Base-by-base conservation (phyloP, 2,329 filamentous ascomycete species). In the Dendryphion nanum region DNA sequence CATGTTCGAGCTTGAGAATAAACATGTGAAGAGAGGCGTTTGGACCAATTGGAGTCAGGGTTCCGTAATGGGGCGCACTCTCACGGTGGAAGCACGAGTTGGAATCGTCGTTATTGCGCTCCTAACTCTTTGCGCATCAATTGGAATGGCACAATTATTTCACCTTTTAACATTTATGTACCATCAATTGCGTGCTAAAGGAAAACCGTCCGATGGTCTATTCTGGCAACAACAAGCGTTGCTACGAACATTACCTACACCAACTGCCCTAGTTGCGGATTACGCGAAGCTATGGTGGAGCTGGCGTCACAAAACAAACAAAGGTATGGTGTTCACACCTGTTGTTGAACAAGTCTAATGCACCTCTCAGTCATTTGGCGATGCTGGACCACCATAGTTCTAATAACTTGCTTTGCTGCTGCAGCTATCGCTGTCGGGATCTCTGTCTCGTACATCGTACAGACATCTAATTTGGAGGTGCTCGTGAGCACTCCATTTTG, bases 201-300 rank as follows among this genome's bases (percentile, higher is more conserved):
- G 46, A 2, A 3, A 13, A 2, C 38, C 38, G n/a, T 12, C 29
- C 10, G 44, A 49, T 40, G 46, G 33, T 2, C 37, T 49, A 2
- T 49, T 38, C 19, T 21, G 35, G 19, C 44, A 49, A 30, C 46
- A 47, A 23, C 46, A 49, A 23, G 46, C 34, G 6, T 26, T 49
- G 1, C 30, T 49, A 2, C 30, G 44, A 5, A 49, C 41, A 3
- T 30, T 42, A 15, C 46, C 44, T 4, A 41, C 44, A n/a, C 44
- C 46, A n/a, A 39, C 24, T 13, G 34, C 44, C 18, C 23, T 44
- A 2, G 15, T 49, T 2, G 38, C 44, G 4, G 46, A 49, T 18
- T 35, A 18, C 3, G 3, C 41, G 10, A 49, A 49, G 32, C 18
- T 49, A 5, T 44, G 23, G 26, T 47, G 35, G 38, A 17, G 14